These are phyloP conservation scores for Brachypodium distachyon DNA, from an alignment of 202 grass and related monocot species.

Conservation along the genomic window DNA sequence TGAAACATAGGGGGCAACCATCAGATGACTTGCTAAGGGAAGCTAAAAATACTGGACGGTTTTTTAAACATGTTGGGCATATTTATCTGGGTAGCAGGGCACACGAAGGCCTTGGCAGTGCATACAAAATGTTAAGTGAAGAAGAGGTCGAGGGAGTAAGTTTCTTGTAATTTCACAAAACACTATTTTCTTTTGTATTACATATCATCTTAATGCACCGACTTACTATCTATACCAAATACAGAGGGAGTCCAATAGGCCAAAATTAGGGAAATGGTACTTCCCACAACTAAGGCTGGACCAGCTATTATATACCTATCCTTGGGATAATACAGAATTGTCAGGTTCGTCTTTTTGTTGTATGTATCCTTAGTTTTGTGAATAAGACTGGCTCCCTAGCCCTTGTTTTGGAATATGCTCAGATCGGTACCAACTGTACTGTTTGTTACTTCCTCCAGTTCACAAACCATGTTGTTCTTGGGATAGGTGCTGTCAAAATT, in stretches of 20 bases:
- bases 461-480: not conserved
- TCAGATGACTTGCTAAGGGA: conserved; percentile 84
- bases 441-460: not conserved
- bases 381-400: not conserved
- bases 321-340: conserved; percentile 65
- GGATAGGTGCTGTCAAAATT: not conserved
- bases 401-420: not conserved
- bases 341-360: conserved; percentile 41
- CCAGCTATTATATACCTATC: conserved; percentile 71
- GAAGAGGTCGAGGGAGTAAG: conserved; percentile 77
- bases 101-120: conserved; percentile 30
- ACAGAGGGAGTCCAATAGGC: conserved; percentile 68
- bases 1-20: conserved; percentile 58
- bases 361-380: not conserved
- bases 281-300: conserved; percentile 78
- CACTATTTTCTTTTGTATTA: not conserved
- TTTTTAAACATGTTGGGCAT: conserved; percentile 70
- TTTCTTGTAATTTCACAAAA: conserved; percentile 27
- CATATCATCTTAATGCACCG: not conserved
- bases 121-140: conserved; percentile 73
- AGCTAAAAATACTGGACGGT: conserved; percentile 63
- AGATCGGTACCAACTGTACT: not conserved
- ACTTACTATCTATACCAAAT: conserved; percentile 21
- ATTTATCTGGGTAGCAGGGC: conserved; percentile 22
- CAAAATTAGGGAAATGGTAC: conserved; percentile 69